A percentile compares a stretch with the other conserved stretches of the same genome.
Evolutionary conservation across 2,329 filamentous ascomycete species (phyloP).

Genomic region (Apiospora pterosperma): DNA sequence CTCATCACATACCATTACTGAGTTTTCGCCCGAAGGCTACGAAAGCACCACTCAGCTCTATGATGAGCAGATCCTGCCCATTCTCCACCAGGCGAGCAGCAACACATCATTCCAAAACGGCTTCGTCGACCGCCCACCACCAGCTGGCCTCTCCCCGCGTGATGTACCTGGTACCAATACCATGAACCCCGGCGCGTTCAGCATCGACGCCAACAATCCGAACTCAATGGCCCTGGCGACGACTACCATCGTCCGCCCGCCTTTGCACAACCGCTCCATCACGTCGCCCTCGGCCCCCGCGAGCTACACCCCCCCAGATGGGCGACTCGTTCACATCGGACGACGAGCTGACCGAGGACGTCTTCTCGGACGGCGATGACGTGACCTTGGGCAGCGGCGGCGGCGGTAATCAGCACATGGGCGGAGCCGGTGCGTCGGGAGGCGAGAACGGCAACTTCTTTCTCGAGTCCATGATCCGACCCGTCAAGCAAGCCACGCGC

Average conservation of each 20-base stretch:
- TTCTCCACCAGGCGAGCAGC: conserved; percentile 80
- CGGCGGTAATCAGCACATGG: conserved; percentile 14
- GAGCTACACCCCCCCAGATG: conserved; percentile 51
- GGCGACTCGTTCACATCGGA: conserved; percentile 64
- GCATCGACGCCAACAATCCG: conserved; percentile 11
- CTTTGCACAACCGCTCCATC: conserved; percentile 75
- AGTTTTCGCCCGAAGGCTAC: conserved; percentile 62
- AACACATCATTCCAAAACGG: conserved; percentile 84
- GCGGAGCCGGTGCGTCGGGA: conserved; percentile 23
- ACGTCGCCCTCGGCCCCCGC: conserved; percentile 70
- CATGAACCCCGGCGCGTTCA: conserved; percentile 62
- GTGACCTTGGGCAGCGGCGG: conserved; percentile 10
- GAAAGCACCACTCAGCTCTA: conserved; percentile 81
- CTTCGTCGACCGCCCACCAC: conserved; percentile 66
- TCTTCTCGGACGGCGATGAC: conserved; percentile 76
- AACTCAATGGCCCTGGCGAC: conserved; percentile 25
- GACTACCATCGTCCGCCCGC: conserved; percentile 48
- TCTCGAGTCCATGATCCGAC: conserved; percentile 59
- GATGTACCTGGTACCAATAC: conserved; percentile 53
- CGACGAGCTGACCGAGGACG: conserved; percentile 70
- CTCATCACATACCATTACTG: conserved; percentile 61
- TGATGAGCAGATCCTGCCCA: conserved; percentile 88
- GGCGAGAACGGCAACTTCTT: conserved; percentile 48
- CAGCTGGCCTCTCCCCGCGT: conserved; percentile 46
- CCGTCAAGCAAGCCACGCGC: conserved; percentile 53